A percentile compares a stretch with the other conserved stretches of the same genome.
phyloP scores from a whole-genome alignment of 1,284 basidiomycete genomes.

The Sanghuangporus baumii region DNA sequence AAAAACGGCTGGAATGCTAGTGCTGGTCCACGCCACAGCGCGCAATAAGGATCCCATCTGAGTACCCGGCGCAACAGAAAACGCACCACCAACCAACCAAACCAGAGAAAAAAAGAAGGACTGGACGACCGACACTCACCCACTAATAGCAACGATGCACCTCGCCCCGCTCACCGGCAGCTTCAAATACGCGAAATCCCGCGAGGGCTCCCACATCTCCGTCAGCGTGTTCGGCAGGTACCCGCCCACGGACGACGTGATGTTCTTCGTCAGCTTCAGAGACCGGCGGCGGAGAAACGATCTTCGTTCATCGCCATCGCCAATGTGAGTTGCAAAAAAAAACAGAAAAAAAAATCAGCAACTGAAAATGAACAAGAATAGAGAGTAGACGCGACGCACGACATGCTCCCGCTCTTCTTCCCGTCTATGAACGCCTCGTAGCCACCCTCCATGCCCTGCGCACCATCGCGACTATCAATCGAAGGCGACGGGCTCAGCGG shows the following conservation, averaged over 20 bases:
- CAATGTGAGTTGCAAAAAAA: too few species aligned
- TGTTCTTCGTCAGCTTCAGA: constrained; percentile 70
- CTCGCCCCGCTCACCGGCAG: constrained; percentile 77
- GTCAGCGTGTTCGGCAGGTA: constrained; percentile 90
- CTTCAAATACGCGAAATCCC: constrained; percentile 92
- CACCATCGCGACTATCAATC: constrained; percentile 56
- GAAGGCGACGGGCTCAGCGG: constrained; percentile 56
- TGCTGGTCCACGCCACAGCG: neutral
- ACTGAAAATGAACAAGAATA: constrained; percentile 1
- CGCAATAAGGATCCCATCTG: too few species aligned
- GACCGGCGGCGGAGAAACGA: constrained; percentile 57
- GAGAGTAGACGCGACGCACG: constrained; percentile 35
- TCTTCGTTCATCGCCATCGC: too few species aligned
- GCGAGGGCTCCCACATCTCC: constrained; percentile 95
- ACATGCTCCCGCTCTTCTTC: constrained; percentile 49
- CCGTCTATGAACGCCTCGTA: constrained; percentile 74
- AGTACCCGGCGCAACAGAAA: too few species aligned
- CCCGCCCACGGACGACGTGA: constrained; percentile 81
- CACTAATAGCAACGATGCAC: constrained; percentile 82
- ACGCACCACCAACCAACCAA: neutral
- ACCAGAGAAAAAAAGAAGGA: neutral
- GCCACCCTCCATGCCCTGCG: constrained; percentile 56
- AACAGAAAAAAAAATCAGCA: constrained; percentile 4
- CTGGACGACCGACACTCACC: constrained; percentile 41
- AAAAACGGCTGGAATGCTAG: too few species aligned